Conservation (phyloP, 495 filamentous ascomycete species). For the Tuber calosporum region DNA sequence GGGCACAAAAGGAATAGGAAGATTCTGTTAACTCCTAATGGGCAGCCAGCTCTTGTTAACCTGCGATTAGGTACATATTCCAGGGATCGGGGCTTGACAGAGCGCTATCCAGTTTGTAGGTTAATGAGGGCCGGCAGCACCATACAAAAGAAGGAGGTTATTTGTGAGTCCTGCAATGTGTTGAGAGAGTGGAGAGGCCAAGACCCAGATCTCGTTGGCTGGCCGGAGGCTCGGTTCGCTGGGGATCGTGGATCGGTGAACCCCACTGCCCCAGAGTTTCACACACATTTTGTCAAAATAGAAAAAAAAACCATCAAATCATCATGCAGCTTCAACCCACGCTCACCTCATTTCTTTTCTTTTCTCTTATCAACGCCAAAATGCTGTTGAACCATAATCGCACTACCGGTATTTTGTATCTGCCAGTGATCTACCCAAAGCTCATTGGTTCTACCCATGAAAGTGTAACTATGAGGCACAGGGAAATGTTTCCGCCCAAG, state of each 20-base stretch:
- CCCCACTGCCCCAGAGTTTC: background rate
- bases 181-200: background rate
- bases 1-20: background rate
- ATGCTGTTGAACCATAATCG: background rate
- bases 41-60: background rate
- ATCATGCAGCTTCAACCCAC: slow-evolving; percentile 1
- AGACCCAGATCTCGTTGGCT: background rate
- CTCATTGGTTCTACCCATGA: background rate
- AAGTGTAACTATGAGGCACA: background rate
- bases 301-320: background rate
- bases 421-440: background rate
- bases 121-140: background rate
- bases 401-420: background rate
- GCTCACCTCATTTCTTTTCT: background rate
- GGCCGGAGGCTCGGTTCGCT: background rate
- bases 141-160: background rate
- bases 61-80: background rate
- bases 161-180: background rate
- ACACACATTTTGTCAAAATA: background rate
- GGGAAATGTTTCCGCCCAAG: too few relatives aligned
- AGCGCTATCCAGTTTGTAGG: background rate
- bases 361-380: background rate
- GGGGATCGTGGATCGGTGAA: background rate
- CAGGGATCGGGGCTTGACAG: background rate
- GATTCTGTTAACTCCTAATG: background rate